Evolutionary conservation across 2,329 filamentous ascomycete genomes (phyloP).

Genomic region (Fusarium xyrophilum): DNA sequence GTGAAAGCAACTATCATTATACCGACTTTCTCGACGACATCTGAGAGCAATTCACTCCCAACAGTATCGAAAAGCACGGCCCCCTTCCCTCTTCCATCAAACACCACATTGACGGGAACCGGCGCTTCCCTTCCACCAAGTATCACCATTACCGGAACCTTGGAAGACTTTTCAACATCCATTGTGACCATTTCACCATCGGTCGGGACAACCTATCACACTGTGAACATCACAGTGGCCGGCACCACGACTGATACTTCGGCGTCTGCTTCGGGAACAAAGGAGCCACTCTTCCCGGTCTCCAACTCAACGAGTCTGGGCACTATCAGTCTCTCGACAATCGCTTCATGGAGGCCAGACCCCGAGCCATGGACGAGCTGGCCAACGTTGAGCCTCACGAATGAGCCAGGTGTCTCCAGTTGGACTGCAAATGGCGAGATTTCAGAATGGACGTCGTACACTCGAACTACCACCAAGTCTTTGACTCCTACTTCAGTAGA

Average conservation of each 20-base stretch:
- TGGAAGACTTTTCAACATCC: background rate
- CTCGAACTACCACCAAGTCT: slow-evolving; percentile 6
- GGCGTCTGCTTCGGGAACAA: slow-evolving; percentile 8
- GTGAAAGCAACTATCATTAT: slow-evolving; percentile 2
- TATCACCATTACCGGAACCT: slow-evolving; percentile 1
- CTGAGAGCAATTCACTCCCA: background rate
- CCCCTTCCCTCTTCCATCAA: slow-evolving; percentile 28
- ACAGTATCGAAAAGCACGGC: background rate
- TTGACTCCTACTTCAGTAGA: background rate
- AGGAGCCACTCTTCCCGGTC: slow-evolving; percentile 8
- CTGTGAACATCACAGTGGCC: slow-evolving; percentile 15
- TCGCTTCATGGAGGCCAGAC: slow-evolving; percentile 8
- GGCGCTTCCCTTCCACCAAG: slow-evolving; percentile 7
- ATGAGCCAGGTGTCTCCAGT: background rate
- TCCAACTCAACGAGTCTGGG: slow-evolving; percentile 26
- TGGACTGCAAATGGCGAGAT: slow-evolving; percentile 26
- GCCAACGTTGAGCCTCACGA: slow-evolving; percentile 22
- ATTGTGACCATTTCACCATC: background rate
- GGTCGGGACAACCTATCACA: background rate
- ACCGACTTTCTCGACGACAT: slow-evolving; percentile 9
- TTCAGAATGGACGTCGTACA: slow-evolving; percentile 8
- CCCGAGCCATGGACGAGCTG: slow-evolving; percentile 20
- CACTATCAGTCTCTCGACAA: slow-evolving; percentile 5
- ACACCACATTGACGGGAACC: slow-evolving; percentile 22
- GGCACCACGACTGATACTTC: background rate